phyloP scores from a whole-genome alignment of 371 early-diverging fungal species.

The Zopfochytrium polystomum region DNA sequence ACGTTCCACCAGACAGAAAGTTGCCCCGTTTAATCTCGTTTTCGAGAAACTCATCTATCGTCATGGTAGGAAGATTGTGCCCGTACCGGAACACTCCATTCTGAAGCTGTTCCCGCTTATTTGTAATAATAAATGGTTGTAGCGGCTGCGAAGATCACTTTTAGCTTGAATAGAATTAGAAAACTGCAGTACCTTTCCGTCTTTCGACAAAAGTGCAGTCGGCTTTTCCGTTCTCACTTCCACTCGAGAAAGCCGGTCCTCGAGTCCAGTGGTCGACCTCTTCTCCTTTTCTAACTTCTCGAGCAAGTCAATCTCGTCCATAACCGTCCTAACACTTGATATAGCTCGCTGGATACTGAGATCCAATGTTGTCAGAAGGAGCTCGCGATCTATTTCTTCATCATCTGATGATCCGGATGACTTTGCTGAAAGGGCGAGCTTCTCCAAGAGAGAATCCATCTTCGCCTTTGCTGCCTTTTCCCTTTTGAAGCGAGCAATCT shows the following conservation, averaged over 20 bases:
- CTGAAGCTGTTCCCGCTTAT: constrained; percentile 63
- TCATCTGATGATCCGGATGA: no score
- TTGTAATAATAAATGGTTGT: constrained; percentile 85
- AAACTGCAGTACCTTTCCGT: constrained; percentile 51
- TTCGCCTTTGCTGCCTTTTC: constrained; percentile 63
- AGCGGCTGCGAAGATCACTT: constrained; percentile 47
- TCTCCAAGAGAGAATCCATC: constrained; percentile 49
- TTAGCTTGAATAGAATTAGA: no score
- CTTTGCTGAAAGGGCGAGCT: constrained; percentile 36
- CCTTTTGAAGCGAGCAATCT: constrained; percentile 74
- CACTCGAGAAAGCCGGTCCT: constrained; percentile 5
- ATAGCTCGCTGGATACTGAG: constrained; percentile 58
- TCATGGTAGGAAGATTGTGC: constrained; percentile 92
- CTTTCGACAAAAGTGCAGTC: constrained; percentile 41
- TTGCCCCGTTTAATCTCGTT: constrained; percentile 85
- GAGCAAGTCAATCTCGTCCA: constrained; percentile 72
- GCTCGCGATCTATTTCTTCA: constrained; percentile 63
- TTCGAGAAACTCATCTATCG: constrained; percentile 90
- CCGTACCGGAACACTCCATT: constrained; percentile 84
- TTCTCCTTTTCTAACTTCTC: constrained; percentile 28
- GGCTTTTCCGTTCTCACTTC: neutral
- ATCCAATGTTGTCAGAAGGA: constrained; percentile 59
- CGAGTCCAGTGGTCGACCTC: neutral
- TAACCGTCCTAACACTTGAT: constrained; percentile 62
- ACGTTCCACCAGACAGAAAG: constrained; percentile 81